Percentiles rank a stretch among this genome's conserved stretches.
Evolutionary conservation across 306 rosid genomes (phyloP).

Genomic region (Pterocarpus santalinus): DNA sequence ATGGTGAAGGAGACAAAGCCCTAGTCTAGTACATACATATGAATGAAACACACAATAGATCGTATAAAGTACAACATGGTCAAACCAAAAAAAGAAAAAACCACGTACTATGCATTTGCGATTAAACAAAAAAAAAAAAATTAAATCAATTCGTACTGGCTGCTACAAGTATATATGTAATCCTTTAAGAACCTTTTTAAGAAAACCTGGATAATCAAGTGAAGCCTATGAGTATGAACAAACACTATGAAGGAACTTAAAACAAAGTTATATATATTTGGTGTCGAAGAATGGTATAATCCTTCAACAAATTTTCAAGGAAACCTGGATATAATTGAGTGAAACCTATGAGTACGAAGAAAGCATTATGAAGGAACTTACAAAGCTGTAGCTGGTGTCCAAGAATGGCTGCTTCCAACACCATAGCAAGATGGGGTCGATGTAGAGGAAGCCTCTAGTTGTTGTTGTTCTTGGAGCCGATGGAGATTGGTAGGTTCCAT

Average conservation of each 20-base stretch:
- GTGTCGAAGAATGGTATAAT: neutral
- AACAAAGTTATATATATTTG: no score
- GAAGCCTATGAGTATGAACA: neutral
- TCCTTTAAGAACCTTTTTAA: neutral
- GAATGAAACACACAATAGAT: neutral
- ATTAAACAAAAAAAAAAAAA: no score
- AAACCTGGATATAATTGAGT: no score
- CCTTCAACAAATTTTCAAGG: no score
- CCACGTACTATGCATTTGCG: no score
- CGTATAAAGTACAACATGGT: neutral
- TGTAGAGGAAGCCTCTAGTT: constrained; percentile 48
- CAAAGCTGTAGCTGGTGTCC: constrained; percentile 62
- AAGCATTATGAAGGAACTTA: constrained; percentile 50
- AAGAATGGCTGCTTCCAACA: constrained; percentile 54
- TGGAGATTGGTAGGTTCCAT: constrained; percentile 83
- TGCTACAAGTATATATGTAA: neutral
- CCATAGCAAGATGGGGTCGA: constrained; percentile 59
- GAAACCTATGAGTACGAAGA: no score
- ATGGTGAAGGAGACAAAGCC: constrained; percentile 9
- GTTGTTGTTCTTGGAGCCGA: constrained; percentile 69
- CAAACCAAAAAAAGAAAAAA: neutral
- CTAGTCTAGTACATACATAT: constrained; percentile 8
- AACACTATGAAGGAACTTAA: no score
- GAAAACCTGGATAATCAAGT: neutral
- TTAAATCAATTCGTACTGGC: no score